A percentile compares a stretch with the other conserved stretches of the same genome.
Conservation (phyloP, 2,329 filamentous ascomycete species). For the Colletotrichum incanum region DNA sequence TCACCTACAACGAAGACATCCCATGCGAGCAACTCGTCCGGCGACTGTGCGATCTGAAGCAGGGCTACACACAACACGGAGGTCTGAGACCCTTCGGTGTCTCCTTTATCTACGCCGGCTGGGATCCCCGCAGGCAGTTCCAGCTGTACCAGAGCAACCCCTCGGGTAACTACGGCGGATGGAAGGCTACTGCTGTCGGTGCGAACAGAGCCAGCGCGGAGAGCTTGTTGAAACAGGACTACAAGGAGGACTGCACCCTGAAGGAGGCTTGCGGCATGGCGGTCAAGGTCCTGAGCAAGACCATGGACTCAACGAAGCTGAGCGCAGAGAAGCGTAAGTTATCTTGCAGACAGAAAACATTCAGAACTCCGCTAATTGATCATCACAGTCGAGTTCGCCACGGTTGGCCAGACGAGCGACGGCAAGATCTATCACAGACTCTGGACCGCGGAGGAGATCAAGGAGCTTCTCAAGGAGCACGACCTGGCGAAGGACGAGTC, state of each 20-base stretch:
- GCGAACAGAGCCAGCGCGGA: constrained; percentile 99
- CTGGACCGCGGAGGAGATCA: constrained; percentile 98
- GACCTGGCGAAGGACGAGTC: constrained; percentile 91
- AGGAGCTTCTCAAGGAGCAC: constrained; percentile 93
- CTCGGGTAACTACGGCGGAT: constrained; percentile 98
- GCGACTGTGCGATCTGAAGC: constrained; percentile 96
- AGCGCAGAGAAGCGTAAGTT: constrained; percentile 98
- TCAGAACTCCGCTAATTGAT: constrained; percentile 36
- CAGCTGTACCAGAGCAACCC: constrained; percentile 99
- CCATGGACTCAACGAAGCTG: constrained; percentile 99
- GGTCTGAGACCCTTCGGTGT: constrained; percentile 98
- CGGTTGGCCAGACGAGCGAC: constrained; percentile 93
- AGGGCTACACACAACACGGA: constrained; percentile 99
- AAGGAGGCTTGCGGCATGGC: constrained; percentile 98
- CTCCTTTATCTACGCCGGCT: constrained; percentile 99
- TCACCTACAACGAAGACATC: constrained; percentile 99
- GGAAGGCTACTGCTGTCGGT: constrained; percentile 98
- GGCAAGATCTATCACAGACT: constrained; percentile 99
- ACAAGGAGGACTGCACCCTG: constrained; percentile 97
- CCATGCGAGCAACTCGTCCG: constrained; percentile 99
- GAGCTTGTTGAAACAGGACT: constrained; percentile 98
- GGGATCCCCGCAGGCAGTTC: constrained; percentile 96
- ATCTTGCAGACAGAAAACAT: constrained; percentile 46
- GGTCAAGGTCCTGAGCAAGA: constrained; percentile 99
- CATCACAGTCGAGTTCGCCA: constrained; percentile 92